These are phyloP conservation scores for Syncephalastrum sp. DNA, from an alignment of 371 early-diverging fungal species.

Conservation along the genomic window DNA sequence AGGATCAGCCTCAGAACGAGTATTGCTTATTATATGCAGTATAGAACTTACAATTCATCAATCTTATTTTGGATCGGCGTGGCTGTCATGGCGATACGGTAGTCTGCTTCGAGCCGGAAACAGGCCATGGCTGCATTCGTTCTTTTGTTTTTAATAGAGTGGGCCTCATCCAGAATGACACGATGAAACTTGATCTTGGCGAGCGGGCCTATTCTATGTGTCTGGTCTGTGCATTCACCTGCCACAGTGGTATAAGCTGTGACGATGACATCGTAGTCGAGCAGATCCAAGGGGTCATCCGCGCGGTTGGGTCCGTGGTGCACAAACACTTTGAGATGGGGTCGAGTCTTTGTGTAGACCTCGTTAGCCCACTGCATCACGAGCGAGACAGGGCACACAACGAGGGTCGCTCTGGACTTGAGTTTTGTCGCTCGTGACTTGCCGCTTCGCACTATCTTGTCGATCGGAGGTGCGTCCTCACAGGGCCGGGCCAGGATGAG, in stretches of 20 bases:
- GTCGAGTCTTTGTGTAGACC: constrained; percentile 46
- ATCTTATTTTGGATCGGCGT: constrained; percentile 86
- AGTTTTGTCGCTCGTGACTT: constrained; percentile 9
- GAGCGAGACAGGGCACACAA: constrained; percentile 63
- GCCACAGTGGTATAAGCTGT: constrained; percentile 36
- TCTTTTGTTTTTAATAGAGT: constrained; percentile 74
- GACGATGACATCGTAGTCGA: constrained; percentile 42
- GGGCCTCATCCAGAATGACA: constrained; percentile 89
- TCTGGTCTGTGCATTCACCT: constrained; percentile 6
- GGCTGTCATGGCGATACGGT: constrained; percentile 82
- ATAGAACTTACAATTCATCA: constrained; percentile 68
- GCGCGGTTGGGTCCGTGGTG: constrained; percentile 52
- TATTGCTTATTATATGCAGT: background rate
- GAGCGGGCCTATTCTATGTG: constrained; percentile 16
- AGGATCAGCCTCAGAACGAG: background rate
- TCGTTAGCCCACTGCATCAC: constrained; percentile 70
- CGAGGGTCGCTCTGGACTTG: constrained; percentile 51
- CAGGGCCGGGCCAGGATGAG: constrained; percentile 58
- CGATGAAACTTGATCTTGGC: constrained; percentile 40
- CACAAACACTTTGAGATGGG: constrained; percentile 48
- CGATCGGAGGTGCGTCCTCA: constrained; percentile 14
- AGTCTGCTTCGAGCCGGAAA: constrained; percentile 55
- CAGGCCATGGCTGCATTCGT: constrained; percentile 63
- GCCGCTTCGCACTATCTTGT: constrained; percentile 7
- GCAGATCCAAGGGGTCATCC: constrained; percentile 31